These are phyloP conservation scores for Fusarium illudens DNA, from an alignment of 2,329 filamentous ascomycete species.

Conservation along the genomic window DNA sequence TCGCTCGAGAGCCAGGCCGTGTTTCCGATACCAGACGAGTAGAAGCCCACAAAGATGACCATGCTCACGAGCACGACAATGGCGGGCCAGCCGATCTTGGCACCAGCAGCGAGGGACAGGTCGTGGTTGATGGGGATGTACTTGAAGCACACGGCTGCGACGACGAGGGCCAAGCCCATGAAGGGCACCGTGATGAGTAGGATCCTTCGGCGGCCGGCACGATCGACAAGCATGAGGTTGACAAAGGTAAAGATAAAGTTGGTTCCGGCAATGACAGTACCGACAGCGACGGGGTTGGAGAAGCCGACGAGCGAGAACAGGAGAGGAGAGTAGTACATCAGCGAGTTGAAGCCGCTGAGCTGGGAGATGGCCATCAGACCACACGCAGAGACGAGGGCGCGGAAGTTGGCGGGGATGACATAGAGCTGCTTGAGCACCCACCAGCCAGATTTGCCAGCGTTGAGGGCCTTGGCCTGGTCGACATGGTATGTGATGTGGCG, in stretches of 20 bases:
- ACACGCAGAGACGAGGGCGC: conserved; percentile 56
- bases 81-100: conserved; percentile 45
- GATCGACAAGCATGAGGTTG: conserved; percentile 57
- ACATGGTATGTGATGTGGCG: conserved; percentile 49
- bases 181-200: conserved; percentile 54
- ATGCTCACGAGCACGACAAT: conserved; percentile 53
- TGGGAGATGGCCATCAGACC: conserved; percentile 63
- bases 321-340: conserved; percentile 60
- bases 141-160: conserved; percentile 54
- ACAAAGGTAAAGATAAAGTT: conserved; percentile 61
- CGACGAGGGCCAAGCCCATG: conserved; percentile 54
- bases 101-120: conserved; percentile 48
- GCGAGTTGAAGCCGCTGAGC: conserved; percentile 61
- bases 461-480: conserved; percentile 50
- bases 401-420: conserved; percentile 52
- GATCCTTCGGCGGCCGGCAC: conserved; percentile 54
- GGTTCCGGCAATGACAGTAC: conserved; percentile 53
- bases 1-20: conserved; percentile 58
- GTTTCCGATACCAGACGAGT: conserved; percentile 55
- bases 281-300: conserved; percentile 57
- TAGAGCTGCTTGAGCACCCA: conserved; percentile 57
- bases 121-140: conserved; percentile 53
- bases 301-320: conserved; percentile 61
- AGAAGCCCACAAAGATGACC: conserved; percentile 46
- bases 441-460: conserved; percentile 51